Evolutionary conservation across 768 basidiomycete genomes (phyloP), one percentile per base, ranked within the genome.

Genomic region (Phylloporus sp.): DNA sequence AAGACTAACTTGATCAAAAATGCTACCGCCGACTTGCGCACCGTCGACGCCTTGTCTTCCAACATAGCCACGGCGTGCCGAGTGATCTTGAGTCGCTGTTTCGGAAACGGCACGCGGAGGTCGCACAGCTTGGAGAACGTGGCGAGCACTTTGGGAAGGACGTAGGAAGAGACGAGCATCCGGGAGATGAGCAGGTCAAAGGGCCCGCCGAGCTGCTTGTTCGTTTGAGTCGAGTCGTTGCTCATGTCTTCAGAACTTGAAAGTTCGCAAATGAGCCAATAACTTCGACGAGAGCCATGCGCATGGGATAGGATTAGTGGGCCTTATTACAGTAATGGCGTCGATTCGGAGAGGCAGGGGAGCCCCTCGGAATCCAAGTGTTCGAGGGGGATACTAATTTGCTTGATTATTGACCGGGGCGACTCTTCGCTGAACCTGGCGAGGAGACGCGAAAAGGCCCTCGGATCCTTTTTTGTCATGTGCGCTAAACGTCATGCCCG

Each of bases 321-420:
- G 29, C 17, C 29, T 14, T n/a, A 24, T 10, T 31, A 14, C 18
- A 31, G 43, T 11, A 44, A 20, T 11, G 11, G 23, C 7, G 13
- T 36, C 5, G 18, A 23, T 22, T 29, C 18, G 2, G 28, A 40
- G 21, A 23, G 15, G 9, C 3, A 9, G 15, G n/a, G 9, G 59
- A 71, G 8, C 57, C 89, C 94, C 71, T 99, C 95, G 22, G 89
- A 91, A 60, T 99, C 95, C 13, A 97, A 71, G 57, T 97, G 94
- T 15, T 78, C 73, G 18, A 90, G 73, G 13, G 98, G 71, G 38
- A 97, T 67, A 59, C 84, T 83, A 50, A 98, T 84, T 67, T 97
- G 93, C 69, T 96, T 95, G 54, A 90, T 71, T 3, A 96, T 82
- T 3, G 83, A 69, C 14, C 90, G 72, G 1, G 94, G 92, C 9